These are phyloP conservation scores for Globisporangium orthogonon DNA, from an alignment of 352 stramenopile species.

Conservation along the genomic window DNA sequence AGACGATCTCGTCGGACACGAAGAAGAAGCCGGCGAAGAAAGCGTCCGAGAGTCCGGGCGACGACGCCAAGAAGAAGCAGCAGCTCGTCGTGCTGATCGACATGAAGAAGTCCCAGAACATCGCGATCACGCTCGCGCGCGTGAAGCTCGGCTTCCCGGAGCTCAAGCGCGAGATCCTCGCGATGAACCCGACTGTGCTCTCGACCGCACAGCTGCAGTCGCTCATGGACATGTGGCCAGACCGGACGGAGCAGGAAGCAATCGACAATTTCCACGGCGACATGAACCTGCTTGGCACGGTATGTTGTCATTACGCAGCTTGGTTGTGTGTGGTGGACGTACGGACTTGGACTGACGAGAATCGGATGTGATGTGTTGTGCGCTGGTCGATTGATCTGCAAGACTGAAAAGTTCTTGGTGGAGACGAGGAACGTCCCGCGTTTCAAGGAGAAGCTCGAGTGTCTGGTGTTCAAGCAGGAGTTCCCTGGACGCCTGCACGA, in stretches of 20 bases:
- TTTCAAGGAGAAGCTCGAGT: conserved; percentile 66
- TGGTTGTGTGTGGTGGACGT: neutral
- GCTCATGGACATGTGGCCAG: conserved; percentile 83
- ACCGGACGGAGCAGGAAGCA: conserved; percentile 62
- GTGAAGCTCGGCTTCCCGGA: conserved; percentile 67
- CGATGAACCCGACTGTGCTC: conserved; percentile 70
- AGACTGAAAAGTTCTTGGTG: conserved; percentile 75
- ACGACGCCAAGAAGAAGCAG: conserved; percentile 42
- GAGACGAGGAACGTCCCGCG: conserved; percentile 63
- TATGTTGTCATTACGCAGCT: conserved; percentile 6
- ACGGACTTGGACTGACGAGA: neutral
- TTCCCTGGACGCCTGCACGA: conserved; percentile 73
- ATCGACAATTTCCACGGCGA: conserved; percentile 67
- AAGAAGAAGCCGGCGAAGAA: conserved; percentile 35
- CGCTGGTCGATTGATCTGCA: neutral
- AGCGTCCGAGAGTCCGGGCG: conserved; percentile 11
- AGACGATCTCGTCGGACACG: conserved; percentile 39
- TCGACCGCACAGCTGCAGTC: conserved; percentile 73
- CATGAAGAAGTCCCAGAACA: conserved; percentile 88
- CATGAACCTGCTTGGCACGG: conserved; percentile 42
- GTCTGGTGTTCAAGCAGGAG: conserved; percentile 82
- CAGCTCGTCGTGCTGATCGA: conserved; percentile 75
- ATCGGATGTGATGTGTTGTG: neutral
- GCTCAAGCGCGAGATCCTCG: conserved; percentile 67
- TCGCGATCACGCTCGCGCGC: conserved; percentile 74